Conservation (phyloP, 2,329 filamentous ascomycete species). For the Geoglossum cookeanum region DNA sequence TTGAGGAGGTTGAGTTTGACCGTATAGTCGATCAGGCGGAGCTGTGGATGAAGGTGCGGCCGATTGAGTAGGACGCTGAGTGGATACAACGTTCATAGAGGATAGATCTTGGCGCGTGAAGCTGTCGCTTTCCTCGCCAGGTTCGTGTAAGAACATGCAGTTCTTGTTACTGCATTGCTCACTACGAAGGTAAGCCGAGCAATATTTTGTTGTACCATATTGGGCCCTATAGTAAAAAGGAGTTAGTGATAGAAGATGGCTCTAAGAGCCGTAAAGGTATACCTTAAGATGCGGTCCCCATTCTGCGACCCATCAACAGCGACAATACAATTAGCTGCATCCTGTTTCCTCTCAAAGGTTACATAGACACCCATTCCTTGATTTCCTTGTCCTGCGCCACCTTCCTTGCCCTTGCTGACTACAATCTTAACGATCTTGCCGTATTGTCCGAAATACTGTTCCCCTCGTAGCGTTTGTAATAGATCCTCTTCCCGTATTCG, state of each 20-base stretch:
- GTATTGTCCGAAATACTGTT: constrained; percentile 94
- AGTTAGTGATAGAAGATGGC: not conserved
- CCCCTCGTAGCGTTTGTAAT: constrained; percentile 71
- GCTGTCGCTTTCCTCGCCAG: constrained; percentile 94
- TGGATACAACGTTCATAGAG: constrained; percentile 78
- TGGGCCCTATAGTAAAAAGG: constrained; percentile 32
- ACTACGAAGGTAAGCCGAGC: constrained; percentile 85
- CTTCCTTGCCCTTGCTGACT: constrained; percentile 85
- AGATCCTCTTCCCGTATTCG: constrained; percentile 84
- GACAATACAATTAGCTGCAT: constrained; percentile 74
- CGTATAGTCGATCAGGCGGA: constrained; percentile 33
- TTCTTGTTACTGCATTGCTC: constrained; percentile 89
- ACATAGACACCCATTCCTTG: constrained; percentile 94
- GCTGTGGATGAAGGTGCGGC: constrained; percentile 32
- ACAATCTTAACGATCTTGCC: constrained; percentile 98
- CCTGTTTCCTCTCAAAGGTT: constrained; percentile 84
- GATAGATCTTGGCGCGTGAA: constrained; percentile 89
- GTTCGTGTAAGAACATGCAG: constrained; percentile 96
- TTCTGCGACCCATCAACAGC: constrained; percentile 88
- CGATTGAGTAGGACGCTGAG: constrained; percentile 47
- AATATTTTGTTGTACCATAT: constrained; percentile 93
- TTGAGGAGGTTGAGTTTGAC: constrained; percentile 21
- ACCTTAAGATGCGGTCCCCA: constrained; percentile 67
- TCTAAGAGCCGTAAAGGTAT: constrained; percentile 26
- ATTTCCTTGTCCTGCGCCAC: constrained; percentile 17